A percentile compares a stretch with the other conserved stretches of the same genome.
These are phyloP conservation scores for Ramicandelaber brevisporus DNA, from an alignment of 192 early-diverging fungal genomes.

Conservation along the genomic window DNA sequence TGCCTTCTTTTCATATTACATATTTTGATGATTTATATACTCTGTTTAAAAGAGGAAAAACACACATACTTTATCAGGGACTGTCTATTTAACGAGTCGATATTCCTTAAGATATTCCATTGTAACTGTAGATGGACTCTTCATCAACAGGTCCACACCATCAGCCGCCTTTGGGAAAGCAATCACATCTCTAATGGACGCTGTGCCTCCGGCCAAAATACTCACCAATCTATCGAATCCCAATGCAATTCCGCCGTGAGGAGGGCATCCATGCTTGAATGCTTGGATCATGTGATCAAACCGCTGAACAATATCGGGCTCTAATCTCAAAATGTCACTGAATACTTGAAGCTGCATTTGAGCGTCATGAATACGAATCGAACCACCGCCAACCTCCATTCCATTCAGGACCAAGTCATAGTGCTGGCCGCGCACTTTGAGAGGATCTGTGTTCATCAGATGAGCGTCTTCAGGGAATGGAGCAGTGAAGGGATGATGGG, in stretches of 20 bases:
- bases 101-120: constrained; percentile 37
- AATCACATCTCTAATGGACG: constrained; percentile 66
- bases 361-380: constrained; percentile 63
- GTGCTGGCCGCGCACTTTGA: constrained; percentile 47
- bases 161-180: constrained; percentile 71
- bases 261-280: constrained; percentile 59
- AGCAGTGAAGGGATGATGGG: constrained; percentile 85
- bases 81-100: constrained; percentile 10
- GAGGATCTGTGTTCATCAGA: constrained; percentile 29
- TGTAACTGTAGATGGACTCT: constrained; percentile 36
- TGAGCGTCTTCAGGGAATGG: constrained; percentile 39
- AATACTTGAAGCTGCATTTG: constrained; percentile 50
- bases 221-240: constrained; percentile 60
- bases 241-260: constrained; percentile 72
- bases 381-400: constrained; percentile 75
- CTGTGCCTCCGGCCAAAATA: constrained; percentile 38
- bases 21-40: not conserved
- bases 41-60: not conserved
- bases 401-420: constrained; percentile 83
- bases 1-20: not conserved
- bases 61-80: constrained; percentile 1
- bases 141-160: constrained; percentile 60
- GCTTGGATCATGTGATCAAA: constrained; percentile 68
- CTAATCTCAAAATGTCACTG: constrained; percentile 31
- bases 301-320: constrained; percentile 19